These are phyloP conservation scores for Amanita muscaria DNA, from an alignment of 768 basidiomycete species.

Conservation along the genomic window DNA sequence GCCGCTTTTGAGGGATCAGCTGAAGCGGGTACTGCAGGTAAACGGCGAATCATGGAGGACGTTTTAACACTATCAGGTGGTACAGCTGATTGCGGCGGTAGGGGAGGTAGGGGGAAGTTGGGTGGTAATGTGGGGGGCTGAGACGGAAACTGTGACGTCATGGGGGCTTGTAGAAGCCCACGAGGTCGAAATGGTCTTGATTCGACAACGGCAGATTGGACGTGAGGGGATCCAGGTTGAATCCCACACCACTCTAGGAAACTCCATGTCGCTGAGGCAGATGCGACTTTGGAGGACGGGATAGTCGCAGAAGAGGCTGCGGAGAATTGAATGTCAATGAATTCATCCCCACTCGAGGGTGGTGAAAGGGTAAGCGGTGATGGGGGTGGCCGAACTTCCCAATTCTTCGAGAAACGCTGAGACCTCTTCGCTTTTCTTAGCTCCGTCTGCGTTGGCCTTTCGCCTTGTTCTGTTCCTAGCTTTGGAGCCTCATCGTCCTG, in stretches of 20 bases:
- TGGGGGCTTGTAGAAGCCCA: conserved; percentile 1
- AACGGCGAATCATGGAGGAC: not conserved
- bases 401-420: not conserved
- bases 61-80: not conserved
- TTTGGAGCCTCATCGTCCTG: too few species aligned
- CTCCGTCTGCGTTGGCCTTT: too few species aligned
- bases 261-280: conserved; percentile 27
- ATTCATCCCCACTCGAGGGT: conserved; percentile 1
- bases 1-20: not conserved
- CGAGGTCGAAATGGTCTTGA: conserved; percentile 2
- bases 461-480: too few species aligned
- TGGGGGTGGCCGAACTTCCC: not conserved
- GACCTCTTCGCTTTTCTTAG: not conserved
- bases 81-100: not conserved
- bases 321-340: not conserved
- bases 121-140: conserved; percentile 5
- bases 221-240: conserved; percentile 23
- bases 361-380: conserved; percentile 5
- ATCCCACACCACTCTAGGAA: conserved; percentile 30
- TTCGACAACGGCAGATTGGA: not conserved
- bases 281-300: conserved; percentile 21
- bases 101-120: conserved; percentile 3
- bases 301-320: conserved; percentile 10
- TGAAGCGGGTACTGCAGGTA: conserved; percentile 5
- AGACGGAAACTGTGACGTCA: not conserved